Conservation (phyloP, 2,329 filamentous ascomycete genomes). For the Colletotrichum caudatum region DNA sequence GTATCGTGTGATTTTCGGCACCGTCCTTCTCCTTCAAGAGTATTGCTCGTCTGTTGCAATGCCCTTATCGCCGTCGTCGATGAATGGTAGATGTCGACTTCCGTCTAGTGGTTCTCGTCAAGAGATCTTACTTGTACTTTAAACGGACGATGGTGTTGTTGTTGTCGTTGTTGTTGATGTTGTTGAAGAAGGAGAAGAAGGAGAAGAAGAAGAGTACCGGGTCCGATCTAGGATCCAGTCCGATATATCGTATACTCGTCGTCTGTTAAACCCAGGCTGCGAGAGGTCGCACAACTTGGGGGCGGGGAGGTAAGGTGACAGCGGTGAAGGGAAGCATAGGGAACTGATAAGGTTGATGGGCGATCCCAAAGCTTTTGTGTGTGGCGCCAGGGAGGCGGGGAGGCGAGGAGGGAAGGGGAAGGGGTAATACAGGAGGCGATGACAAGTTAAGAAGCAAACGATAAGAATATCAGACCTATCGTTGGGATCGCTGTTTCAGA, state of each 20-base stretch:
- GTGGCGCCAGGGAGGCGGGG: slow-evolving; percentile 39
- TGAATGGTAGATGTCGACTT: background rate
- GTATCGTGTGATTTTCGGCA: background rate
- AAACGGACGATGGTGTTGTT: slow-evolving; percentile 3
- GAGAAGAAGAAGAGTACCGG: background rate
- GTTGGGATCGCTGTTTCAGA: slow-evolving; percentile 55
- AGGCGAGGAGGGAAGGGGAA: slow-evolving; percentile 25
- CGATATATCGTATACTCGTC: slow-evolving; percentile 41
- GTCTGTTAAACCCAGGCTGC: slow-evolving; percentile 39
- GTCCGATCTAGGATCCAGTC: slow-evolving; percentile 41
- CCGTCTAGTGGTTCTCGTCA: slow-evolving; percentile 4
- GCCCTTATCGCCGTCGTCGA: background rate
- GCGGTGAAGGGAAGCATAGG: slow-evolving; percentile 18
- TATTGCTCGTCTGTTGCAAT: slow-evolving; percentile 4
- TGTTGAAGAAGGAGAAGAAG: background rate
- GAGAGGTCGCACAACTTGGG: slow-evolving; percentile 38
- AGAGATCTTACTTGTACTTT: slow-evolving; percentile 4
- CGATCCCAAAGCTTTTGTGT: slow-evolving; percentile 42
- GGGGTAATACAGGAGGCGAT: slow-evolving; percentile 37
- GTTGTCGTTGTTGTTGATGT: slow-evolving; percentile 4
- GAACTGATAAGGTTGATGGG: slow-evolving; percentile 39
- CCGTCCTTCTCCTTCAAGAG: background rate
- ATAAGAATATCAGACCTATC: slow-evolving; percentile 50
- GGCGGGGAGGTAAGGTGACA: slow-evolving; percentile 32
- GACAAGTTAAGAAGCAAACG: slow-evolving; percentile 42